phyloP scores from a whole-genome alignment of 345 rosid species.

The Populus euphratica region DNA sequence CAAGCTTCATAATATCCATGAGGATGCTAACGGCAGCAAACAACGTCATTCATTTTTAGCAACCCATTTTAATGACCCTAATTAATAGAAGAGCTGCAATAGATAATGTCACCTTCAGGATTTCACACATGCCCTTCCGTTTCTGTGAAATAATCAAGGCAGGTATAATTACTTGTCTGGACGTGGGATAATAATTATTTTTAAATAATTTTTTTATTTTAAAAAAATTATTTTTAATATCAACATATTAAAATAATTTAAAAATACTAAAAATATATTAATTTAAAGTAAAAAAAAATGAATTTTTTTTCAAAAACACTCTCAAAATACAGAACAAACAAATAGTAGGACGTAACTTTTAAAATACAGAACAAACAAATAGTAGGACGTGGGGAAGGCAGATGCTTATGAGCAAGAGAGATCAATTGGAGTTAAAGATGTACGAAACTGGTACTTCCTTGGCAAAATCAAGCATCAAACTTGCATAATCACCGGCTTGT shows the following conservation, averaged over 20 bases:
- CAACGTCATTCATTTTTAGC: neutral
- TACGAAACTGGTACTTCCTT: neutral
- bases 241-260: too few relatives aligned
- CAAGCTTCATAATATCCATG: neutral
- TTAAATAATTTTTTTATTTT: too few relatives aligned
- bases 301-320: too few relatives aligned
- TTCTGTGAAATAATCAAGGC: neutral
- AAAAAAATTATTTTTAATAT: too few relatives aligned
- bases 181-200: too few relatives aligned
- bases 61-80: neutral
- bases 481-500: neutral
- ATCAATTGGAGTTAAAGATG: neutral
- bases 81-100: neutral
- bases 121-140: neutral
- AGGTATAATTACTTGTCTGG: neutral
- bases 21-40: neutral
- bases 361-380: too few relatives aligned
- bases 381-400: neutral
- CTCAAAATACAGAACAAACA: too few relatives aligned
- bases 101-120: neutral
- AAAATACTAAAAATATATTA: too few relatives aligned
- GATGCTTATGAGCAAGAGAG: neutral
- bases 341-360: too few relatives aligned
- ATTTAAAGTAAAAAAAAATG: too few relatives aligned
- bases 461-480: neutral